Percentiles rank a stretch among this genome's conserved stretches.
These are phyloP conservation scores for Paxillus ammoniavirescens DNA, from an alignment of 768 basidiomycete species.

Conservation along the genomic window DNA sequence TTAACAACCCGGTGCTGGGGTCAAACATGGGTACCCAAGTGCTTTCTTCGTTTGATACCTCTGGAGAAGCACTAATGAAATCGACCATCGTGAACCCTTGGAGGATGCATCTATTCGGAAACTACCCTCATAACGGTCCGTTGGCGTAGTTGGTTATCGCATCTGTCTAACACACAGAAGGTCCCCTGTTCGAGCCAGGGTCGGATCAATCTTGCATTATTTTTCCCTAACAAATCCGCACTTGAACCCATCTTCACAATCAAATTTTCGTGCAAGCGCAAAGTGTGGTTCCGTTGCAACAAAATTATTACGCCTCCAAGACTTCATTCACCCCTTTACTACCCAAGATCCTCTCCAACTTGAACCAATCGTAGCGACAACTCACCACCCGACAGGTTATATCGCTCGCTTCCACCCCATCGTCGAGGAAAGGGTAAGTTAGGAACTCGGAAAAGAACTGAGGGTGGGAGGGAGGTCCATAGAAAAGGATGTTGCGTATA, in stretches of 20 bases:
- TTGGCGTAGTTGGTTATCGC: constrained; percentile 83
- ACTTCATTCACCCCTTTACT: constrained; percentile 20
- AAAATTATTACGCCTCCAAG: constrained; percentile 6
- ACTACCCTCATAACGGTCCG: too few relatives aligned
- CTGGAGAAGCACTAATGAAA: too few relatives aligned
- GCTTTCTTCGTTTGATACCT: too few relatives aligned
- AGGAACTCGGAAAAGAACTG: constrained; percentile 91
- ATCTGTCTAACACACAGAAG: constrained; percentile 84
- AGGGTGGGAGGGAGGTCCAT: constrained; percentile 86
- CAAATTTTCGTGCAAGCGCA: too few relatives aligned
- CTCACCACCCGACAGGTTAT: constrained; percentile 81
- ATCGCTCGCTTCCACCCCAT: constrained; percentile 83
- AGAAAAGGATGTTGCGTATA: constrained; percentile 90
- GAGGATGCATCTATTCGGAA: too few relatives aligned
- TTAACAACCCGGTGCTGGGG: too few relatives aligned
- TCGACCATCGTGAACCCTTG: too few relatives aligned
- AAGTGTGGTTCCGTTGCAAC: neutral
- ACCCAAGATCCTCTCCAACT: constrained; percentile 72
- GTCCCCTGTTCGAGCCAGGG: constrained; percentile 70
- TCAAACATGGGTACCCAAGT: too few relatives aligned
- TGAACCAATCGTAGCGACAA: constrained; percentile 87
- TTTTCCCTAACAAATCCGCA: too few relatives aligned
- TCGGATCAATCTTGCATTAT: constrained; percentile 31
- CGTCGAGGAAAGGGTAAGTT: constrained; percentile 87
- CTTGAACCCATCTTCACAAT: too few relatives aligned